Percentiles rank a stretch among this genome's conserved stretches.
Evolutionary conservation across 805 yeast genomes (phyloP).

Genomic region (Cyberlindnera sargentensis): DNA sequence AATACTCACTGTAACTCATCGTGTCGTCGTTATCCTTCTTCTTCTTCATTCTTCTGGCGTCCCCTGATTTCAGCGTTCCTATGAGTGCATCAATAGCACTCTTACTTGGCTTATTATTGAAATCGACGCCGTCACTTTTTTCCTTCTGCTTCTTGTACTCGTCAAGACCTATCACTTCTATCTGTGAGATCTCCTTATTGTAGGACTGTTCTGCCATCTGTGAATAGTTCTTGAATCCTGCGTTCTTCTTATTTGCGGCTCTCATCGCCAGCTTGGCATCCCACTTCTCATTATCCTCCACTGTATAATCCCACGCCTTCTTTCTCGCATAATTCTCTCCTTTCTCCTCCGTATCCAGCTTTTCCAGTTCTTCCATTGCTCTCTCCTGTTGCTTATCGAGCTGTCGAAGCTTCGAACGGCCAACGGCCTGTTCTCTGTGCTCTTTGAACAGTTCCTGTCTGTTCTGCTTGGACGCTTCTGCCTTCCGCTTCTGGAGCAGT

Average conservation of each 20-base stretch:
- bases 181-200: conserved; percentile 38
- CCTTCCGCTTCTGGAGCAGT: conserved; percentile 24
- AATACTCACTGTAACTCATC: conserved; percentile 25
- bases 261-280: conserved; percentile 32
- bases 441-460: conserved; percentile 32
- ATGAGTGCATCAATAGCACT: conserved; percentile 29
- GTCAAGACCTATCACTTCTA: conserved; percentile 31
- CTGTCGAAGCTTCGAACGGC: conserved; percentile 21
- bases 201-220: conserved; percentile 58
- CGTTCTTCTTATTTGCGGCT: conserved; percentile 21
- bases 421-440: conserved; percentile 21
- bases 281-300: conserved; percentile 64
- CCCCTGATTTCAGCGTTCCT: conserved; percentile 14
- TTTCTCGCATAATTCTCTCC: conserved; percentile 37
- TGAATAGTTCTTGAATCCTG: conserved; percentile 42
- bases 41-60: conserved; percentile 28
- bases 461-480: conserved; percentile 26
- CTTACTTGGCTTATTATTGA: conserved; percentile 31
- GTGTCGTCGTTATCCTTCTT: conserved; percentile 31
- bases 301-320: conserved; percentile 48
- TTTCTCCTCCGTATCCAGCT: conserved; percentile 20
- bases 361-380: conserved; percentile 34
- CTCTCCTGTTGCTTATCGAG: conserved; percentile 27
- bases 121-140: conserved; percentile 19
- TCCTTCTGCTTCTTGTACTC: conserved; percentile 36